Evolutionary conservation across 352 stramenopile genomes (phyloP).

Genomic region (Pelagophyceae sp.): DNA sequence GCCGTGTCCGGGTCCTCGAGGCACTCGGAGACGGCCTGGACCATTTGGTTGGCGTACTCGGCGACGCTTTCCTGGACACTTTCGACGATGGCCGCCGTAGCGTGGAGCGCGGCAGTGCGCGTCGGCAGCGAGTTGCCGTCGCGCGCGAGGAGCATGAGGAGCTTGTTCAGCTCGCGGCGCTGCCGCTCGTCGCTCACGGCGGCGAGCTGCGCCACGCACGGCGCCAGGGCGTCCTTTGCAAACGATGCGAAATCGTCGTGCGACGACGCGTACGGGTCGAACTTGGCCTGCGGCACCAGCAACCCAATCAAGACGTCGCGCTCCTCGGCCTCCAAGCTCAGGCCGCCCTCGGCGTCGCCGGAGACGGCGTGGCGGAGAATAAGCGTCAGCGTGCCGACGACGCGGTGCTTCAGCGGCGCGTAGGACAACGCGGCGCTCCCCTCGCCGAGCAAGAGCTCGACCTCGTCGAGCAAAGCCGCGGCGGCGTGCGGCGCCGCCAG

Average conservation of each 20-base stretch:
- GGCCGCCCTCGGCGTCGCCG: background rate
- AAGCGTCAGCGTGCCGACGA: background rate
- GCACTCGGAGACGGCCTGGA: conserved; percentile 15
- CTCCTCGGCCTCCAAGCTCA: background rate
- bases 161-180: background rate
- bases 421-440: background rate
- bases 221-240: background rate
- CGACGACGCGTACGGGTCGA: background rate
- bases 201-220: background rate
- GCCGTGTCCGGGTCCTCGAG: conserved; percentile 10
- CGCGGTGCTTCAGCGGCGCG: background rate
- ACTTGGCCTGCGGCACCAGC: background rate
- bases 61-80: background rate
- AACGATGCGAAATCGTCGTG: background rate
- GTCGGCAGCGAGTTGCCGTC: background rate
- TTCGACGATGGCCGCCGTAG: background rate
- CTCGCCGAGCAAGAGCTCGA: background rate
- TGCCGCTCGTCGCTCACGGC: background rate
- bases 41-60: conserved; percentile 12
- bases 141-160: conserved; percentile 13
- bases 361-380: background rate
- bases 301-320: background rate
- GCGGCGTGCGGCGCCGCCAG: background rate
- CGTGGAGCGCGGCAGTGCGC: background rate
- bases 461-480: background rate